Evolutionary conservation across 768 basidiomycete species (phyloP).

Genomic region (Termitomyces sp.): DNA sequence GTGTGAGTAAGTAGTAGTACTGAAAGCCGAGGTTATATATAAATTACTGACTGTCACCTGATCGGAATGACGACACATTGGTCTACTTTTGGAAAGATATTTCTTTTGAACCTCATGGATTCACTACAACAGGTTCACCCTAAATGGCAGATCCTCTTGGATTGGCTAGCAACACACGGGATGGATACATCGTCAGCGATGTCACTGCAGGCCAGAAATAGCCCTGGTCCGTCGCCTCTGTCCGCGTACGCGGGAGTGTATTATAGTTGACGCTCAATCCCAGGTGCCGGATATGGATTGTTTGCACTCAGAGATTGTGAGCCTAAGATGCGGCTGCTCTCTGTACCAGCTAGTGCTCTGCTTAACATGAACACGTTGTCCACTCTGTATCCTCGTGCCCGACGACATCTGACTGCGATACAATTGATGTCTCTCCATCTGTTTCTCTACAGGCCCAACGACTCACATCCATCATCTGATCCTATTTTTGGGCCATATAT

Average conservation of each 20-base stretch:
- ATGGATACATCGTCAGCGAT: constrained; percentile 40
- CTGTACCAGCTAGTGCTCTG: constrained; percentile 65
- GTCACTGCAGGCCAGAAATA: constrained; percentile 47
- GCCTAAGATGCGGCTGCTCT: constrained; percentile 59
- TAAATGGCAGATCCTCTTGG: constrained; percentile 45
- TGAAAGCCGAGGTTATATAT: too few species aligned
- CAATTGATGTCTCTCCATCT: constrained; percentile 85
- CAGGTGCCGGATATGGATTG: constrained; percentile 71
- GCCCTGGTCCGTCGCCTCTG: constrained; percentile 40
- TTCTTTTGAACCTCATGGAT: too few species aligned
- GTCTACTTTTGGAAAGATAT: too few species aligned
- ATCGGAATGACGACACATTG: background rate
- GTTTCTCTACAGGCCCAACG: constrained; percentile 55
- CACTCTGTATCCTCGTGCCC: constrained; percentile 47
- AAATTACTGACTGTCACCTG: too few species aligned
- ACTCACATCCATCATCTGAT: constrained; percentile 43
- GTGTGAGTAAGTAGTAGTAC: background rate
- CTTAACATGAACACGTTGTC: constrained; percentile 71
- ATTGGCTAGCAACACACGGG: constrained; percentile 50
- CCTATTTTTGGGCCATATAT: constrained; percentile 73
- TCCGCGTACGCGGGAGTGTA: background rate
- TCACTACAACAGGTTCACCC: constrained; percentile 23
- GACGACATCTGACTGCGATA: constrained; percentile 47
- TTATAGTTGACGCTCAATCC: background rate
- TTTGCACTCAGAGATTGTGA: constrained; percentile 43